Evolutionary conservation across 1,139 yeast species (phyloP), one percentile per base, ranked within the genome.

Genomic region (Sugiyamaella japonica): DNA sequence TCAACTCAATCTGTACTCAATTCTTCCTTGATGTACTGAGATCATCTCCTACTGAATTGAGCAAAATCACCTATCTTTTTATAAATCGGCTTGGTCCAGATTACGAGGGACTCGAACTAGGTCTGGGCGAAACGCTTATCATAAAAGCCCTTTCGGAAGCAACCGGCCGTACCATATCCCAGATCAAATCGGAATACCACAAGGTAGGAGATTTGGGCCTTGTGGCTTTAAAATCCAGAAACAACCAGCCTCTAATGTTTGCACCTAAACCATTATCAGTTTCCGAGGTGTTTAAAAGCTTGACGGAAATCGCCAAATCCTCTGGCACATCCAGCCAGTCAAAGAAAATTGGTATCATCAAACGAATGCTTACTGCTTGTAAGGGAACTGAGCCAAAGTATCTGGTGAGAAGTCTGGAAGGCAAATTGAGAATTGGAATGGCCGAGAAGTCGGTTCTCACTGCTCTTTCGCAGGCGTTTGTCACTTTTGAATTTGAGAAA

Each of bases 11-110:
- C 53, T 83, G 93, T 36, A 80, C 95, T 0, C 84, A 81, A 47
- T 86, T 89, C 67, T 86, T 88, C 65, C 71, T 79, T 20, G 78
- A 81, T 45, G 83, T 89, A 0, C 74, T 91, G 53, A 70, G 78
- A 45, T 75, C 79, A 25, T 76, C 83, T 17, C 84, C 89, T 0
- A 74, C 77, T 13, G 84, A 82, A 49, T 73, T 93, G 55, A 78
- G 88, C 3, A 82, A 81, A 56, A 83, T 89, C 1, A 87, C 91
- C 1, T 93, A 91, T 64, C 76, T 93, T 15, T 88, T 87, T 70
- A 90, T 91, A 66, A 91, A 91, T 68, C 76, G 95, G 54, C 75
- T 93, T 13, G 97, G 98, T 0, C 99, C 99, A 0, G 99, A 93
- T 67, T 93, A 93, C 67, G 97, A 89, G 65, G 97, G 95, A 40